A percentile compares a stretch with the other conserved stretches of the same genome.
Conservation (phyloP, 2,329 filamentous ascomycete genomes). For the Diaporthe longicolla region DNA sequence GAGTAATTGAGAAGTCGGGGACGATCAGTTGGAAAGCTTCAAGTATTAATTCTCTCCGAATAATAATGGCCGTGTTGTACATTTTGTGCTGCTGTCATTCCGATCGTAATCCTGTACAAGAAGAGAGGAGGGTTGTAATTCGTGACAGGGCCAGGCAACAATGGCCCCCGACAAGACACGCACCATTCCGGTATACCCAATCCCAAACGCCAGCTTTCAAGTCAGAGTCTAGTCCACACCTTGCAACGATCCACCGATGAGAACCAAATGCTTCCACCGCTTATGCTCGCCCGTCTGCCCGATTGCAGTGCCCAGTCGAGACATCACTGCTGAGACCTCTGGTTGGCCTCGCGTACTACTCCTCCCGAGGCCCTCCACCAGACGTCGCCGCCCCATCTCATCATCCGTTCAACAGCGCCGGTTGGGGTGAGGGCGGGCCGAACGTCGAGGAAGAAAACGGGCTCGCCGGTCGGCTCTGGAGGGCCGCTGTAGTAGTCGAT, state of each 20-base stretch:
- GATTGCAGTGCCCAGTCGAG: conserved; percentile 1
- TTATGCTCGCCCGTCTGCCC: neutral
- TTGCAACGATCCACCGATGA: neutral
- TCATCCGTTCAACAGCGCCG: conserved; percentile 83
- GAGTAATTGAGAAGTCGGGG: neutral
- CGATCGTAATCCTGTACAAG: conserved; percentile 33
- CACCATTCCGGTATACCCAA: conserved; percentile 33
- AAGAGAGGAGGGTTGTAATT: conserved; percentile 35
- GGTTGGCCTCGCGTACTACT: conserved; percentile 64
- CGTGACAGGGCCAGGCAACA: conserved; percentile 9
- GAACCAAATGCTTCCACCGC: neutral
- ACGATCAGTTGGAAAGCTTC: neutral
- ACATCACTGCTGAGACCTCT: conserved; percentile 23
- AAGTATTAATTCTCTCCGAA: neutral
- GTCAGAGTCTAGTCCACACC: conserved; percentile 3
- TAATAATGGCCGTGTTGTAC: conserved; percentile 31
- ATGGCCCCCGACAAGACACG: conserved; percentile 24
- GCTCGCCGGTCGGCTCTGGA: conserved; percentile 86
- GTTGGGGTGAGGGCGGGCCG: conserved; percentile 88
- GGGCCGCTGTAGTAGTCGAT: conserved; percentile 96
- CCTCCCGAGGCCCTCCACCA: conserved; percentile 93
- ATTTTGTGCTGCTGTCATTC: conserved; percentile 21
- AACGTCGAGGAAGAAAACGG: conserved; percentile 96
- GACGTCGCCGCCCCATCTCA: conserved; percentile 92
- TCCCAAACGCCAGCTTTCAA: conserved; percentile 39